Percentiles rank a stretch among this genome's conserved stretches.
Evolutionary conservation across 805 yeast genomes (phyloP).

Genomic region (Barnettozyma populi): DNA sequence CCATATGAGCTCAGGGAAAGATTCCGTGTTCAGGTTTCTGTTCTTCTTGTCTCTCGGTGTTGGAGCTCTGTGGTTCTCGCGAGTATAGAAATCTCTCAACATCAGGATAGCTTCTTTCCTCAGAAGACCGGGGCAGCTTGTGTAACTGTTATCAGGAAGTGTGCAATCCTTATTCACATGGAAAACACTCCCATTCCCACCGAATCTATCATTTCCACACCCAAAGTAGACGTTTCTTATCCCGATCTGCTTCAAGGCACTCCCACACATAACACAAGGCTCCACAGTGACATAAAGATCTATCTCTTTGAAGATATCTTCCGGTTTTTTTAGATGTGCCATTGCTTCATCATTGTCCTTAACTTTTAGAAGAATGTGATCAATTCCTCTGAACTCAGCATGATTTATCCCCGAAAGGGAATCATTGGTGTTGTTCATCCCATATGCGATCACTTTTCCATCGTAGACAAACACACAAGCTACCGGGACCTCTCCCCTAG

Average conservation of each 20-base stretch:
- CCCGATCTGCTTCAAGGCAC: slow-evolving; percentile 77
- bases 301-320: slow-evolving; percentile 44
- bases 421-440: slow-evolving; percentile 82
- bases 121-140: slow-evolving; percentile 69
- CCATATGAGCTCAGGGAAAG: slow-evolving; percentile 59
- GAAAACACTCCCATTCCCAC: slow-evolving; percentile 90
- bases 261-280: slow-evolving; percentile 98
- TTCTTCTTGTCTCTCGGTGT: slow-evolving; percentile 68
- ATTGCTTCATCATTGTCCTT: slow-evolving; percentile 18
- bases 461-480: slow-evolving; percentile 67
- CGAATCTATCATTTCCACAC: slow-evolving; percentile 91
- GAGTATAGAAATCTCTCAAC: slow-evolving; percentile 76
- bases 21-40: slow-evolving; percentile 50
- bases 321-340: slow-evolving; percentile 20
- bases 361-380: slow-evolving; percentile 37
- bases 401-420: slow-evolving; percentile 85
- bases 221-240: slow-evolving; percentile 78
- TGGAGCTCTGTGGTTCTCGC: slow-evolving; percentile 84
- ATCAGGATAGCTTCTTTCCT: slow-evolving; percentile 80
- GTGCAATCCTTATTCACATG: slow-evolving; percentile 45
- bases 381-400: slow-evolving; percentile 86
- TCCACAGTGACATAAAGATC: slow-evolving; percentile 91
- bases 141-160: slow-evolving; percentile 32
- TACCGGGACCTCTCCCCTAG: slow-evolving; percentile 75
- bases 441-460: slow-evolving; percentile 56